These are phyloP conservation scores for Mentha longifolia DNA, from an alignment of 257 asterid genomes.

Conservation along the genomic window DNA sequence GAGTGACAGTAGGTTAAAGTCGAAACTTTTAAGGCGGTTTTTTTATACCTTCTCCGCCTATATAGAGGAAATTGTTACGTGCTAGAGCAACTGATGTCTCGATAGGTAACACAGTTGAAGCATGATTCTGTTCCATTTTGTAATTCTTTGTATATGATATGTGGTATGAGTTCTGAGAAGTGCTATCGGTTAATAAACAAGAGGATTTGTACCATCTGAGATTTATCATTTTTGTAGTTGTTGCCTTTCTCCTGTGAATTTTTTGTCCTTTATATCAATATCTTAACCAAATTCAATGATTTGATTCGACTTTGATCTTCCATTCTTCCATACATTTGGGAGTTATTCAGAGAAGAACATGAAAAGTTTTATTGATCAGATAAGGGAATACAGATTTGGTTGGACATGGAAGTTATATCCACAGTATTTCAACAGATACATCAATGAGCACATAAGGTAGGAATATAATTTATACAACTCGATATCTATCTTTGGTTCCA, in stretches of 20 bases:
- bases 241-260: not conserved
- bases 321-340: too few species aligned
- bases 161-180: conserved; percentile 19
- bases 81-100: conserved; percentile 30
- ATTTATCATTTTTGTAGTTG: not conserved
- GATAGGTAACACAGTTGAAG: conserved; percentile 15
- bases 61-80: conserved; percentile 24
- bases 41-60: conserved; percentile 21
- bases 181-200: conserved; percentile 10
- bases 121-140: conserved; percentile 14
- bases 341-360: not conserved
- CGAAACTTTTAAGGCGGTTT: conserved; percentile 28
- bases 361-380: conserved; percentile 25
- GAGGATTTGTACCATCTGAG: not conserved
- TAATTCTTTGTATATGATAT: conserved; percentile 32
- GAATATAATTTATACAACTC: conserved; percentile 24
- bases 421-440: conserved; percentile 2
- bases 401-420: not conserved
- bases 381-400: conserved; percentile 17
- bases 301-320: too few species aligned
- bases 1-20: conserved; percentile 10
- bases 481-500: conserved; percentile 7
- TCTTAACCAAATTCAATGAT: not conserved
- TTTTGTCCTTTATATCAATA: not conserved
- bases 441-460: conserved; percentile 1